A percentile compares a stretch with the other conserved stretches of the same genome.
These are phyloP conservation scores for Yamagishiella unicocca DNA, from an alignment of 139 green algal species.

Conservation along the genomic window DNA sequence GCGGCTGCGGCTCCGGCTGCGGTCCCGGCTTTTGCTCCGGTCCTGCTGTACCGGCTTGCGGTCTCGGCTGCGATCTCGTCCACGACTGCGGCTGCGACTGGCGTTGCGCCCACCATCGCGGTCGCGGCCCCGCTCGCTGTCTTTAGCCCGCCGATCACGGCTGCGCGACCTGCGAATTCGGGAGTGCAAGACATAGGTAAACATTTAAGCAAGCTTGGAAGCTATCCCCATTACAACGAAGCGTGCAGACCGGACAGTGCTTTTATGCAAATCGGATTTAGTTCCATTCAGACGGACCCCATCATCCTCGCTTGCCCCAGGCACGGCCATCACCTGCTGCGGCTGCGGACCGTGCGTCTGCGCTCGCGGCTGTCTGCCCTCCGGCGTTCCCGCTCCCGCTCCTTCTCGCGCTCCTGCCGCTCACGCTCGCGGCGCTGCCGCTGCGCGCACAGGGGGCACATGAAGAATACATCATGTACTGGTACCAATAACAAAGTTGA, in stretches of 20 bases:
- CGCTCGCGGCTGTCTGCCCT: constrained; percentile 17
- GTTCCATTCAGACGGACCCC: not conserved
- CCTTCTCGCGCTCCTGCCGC: not conserved
- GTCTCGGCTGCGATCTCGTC: not conserved
- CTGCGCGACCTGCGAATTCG: constrained; percentile 17
- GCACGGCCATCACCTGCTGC: constrained; percentile 3
- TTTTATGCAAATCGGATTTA: too few species aligned
- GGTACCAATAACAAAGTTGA: too few species aligned
- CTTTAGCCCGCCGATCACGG: not conserved
- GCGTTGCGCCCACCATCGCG: not conserved
- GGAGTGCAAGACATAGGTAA: too few species aligned
- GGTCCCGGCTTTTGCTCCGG: not conserved
- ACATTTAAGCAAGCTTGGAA: too few species aligned
- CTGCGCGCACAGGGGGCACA: not conserved
- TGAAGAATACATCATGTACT: too few species aligned
- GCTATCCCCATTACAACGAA: too few species aligned
- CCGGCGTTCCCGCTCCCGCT: constrained; percentile 25
- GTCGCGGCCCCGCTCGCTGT: constrained; percentile 7
- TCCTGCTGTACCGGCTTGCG: not conserved
- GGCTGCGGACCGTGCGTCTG: not conserved
- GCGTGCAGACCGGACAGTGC: too few species aligned
- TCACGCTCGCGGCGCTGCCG: constrained; percentile 14
- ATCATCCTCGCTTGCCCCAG: not conserved
- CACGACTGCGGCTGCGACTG: not conserved
- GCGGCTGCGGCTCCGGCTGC: constrained; percentile 7